Conservation (phyloP, 441 rosid genomes). For the Bruguiera hainesii region DNA sequence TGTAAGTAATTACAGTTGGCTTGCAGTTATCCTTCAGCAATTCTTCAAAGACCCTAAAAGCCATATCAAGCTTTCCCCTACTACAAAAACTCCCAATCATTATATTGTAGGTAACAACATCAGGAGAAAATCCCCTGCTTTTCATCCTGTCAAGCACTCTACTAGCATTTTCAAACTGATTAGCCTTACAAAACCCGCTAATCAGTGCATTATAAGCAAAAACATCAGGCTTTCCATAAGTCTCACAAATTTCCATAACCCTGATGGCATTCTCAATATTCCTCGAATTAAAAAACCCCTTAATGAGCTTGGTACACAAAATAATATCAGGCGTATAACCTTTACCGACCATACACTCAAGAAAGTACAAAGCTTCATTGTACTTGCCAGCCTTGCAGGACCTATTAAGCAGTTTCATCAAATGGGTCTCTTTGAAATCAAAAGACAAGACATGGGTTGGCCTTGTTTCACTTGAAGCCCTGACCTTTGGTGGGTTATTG, state of each 20-base stretch:
- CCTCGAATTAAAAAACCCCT: constrained; percentile 56
- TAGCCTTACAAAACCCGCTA: constrained; percentile 70
- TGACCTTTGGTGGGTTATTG: constrained; percentile 21
- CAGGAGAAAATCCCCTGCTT: constrained; percentile 57
- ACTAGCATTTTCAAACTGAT: constrained; percentile 49
- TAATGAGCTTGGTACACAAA: constrained; percentile 70
- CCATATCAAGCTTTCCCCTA: constrained; percentile 63
- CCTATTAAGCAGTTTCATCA: constrained; percentile 47
- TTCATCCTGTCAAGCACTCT: constrained; percentile 64
- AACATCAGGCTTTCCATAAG: constrained; percentile 63
- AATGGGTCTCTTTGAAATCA: constrained; percentile 51
- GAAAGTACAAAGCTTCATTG: constrained; percentile 68
- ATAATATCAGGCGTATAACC: constrained; percentile 64
- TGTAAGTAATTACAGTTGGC: constrained; percentile 75
- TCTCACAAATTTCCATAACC: constrained; percentile 78
- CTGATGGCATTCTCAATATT: constrained; percentile 55
- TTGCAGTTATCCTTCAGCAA: constrained; percentile 53
- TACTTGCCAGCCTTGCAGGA: constrained; percentile 55
- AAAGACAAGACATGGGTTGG: constrained; percentile 41
- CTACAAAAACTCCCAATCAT: constrained; percentile 71
- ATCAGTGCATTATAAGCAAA: constrained; percentile 75
- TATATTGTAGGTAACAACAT: constrained; percentile 75
- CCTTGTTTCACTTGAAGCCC: constrained; percentile 38
- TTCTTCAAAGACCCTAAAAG: constrained; percentile 58
- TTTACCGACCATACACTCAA: constrained; percentile 58